Evolutionary conservation across 2,329 filamentous ascomycete genomes (phyloP), one percentile per base, ranked within the genome.

Genomic region (Amauroascus niger): DNA sequence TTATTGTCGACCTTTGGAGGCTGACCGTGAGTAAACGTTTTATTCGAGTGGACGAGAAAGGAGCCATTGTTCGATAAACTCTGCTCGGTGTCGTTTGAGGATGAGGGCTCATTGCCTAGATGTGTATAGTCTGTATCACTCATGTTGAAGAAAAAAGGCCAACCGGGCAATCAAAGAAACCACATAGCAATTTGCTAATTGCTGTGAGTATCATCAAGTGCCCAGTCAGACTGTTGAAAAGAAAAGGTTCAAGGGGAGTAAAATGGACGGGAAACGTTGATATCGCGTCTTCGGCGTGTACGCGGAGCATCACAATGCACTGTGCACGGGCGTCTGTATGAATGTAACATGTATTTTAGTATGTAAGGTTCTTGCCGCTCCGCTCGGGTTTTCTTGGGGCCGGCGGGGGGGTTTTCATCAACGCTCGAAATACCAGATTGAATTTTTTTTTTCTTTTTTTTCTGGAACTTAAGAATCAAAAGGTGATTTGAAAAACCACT

Each of bases 1-100:
- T 80, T 81, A 63, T 82, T 79, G 63, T 82, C 79, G 45, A 80
- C 73, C 55, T 76, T 75, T 24, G 79, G 77, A 46, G 78, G 77
- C 28, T 79, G 70, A 40, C 78, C 77, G 60, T 78, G 73, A 14
- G 75, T 76, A 49, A 82, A 65, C 14, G 77, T 79, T 57, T 76
- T 74, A 54, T 79, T 74, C 14, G 78, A 81, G 64, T 81, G 78
- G 40, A 81, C 76, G n/a, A 82, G 70, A 62, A 82, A 82, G 48
- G 79, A 76, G 64, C 77, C 76, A 52, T 67, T 71, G 14, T 66
- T 62, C 55, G 65, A 58, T 53, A 64, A 63, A 53, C 64, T 64
- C 43, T 68, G 67, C 46, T 63, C 61, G 32, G 64, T 56, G 56
- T 64, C 62, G 45, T 64, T 59, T 54, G 66, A 64, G 20, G 41